Conservation (phyloP, 352 stramenopile genomes). For the Globisporangium middletonii region DNA sequence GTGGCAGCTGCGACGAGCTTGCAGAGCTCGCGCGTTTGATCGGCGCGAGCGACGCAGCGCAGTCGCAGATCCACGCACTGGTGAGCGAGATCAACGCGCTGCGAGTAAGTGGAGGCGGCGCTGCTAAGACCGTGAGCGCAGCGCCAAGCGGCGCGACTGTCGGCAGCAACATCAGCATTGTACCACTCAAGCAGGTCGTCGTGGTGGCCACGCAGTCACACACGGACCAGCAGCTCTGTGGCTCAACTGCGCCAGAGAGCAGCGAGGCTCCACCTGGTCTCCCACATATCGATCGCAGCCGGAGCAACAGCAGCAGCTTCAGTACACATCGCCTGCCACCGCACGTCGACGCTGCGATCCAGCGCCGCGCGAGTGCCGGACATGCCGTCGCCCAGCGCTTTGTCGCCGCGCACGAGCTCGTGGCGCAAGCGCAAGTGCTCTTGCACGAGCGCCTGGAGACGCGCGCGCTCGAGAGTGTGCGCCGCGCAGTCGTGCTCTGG, state of each 20-base stretch:
- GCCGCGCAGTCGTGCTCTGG: constrained; percentile 3
- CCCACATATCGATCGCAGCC: no score
- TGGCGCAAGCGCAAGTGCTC: neutral
- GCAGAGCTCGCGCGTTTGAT: neutral
- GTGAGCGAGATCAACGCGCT: neutral
- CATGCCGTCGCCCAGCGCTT: constrained; percentile 2
- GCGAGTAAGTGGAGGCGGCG: no score
- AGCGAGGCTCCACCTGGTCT: no score
- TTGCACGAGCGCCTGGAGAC: neutral
- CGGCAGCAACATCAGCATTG: no score
- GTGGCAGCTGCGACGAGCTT: neutral
- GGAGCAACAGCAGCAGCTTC: no score
- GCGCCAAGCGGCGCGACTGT: no score
- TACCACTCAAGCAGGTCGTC: no score
- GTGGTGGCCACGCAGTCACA: no score
- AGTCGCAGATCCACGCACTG: neutral
- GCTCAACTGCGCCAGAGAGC: no score
- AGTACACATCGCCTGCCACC: no score
- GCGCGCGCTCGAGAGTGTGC: constrained; percentile 4
- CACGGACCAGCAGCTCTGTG: no score
- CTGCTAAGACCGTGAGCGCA: no score
- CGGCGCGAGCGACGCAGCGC: neutral
- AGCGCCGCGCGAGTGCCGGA: neutral
- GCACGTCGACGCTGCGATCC: neutral
- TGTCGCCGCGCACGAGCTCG: constrained; percentile 3